Evolutionary conservation across 768 basidiomycete species (phyloP).

Genomic region (Termitomyces eurrhizus): DNA sequence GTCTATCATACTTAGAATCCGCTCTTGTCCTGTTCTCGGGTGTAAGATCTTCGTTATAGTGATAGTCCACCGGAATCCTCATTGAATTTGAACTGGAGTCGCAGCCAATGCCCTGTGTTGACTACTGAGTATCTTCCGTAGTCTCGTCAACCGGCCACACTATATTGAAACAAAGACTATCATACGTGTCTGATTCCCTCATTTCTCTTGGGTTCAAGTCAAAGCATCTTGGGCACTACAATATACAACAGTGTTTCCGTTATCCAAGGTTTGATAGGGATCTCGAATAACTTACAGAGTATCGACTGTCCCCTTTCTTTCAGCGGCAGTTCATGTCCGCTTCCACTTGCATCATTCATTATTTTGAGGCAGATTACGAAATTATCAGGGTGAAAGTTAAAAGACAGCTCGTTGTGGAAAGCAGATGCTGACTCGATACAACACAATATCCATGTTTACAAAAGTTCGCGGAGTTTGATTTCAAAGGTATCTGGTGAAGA

Average conservation of each 20-base stretch:
- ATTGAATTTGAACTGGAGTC: neutral
- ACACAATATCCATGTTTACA: too few relatives aligned
- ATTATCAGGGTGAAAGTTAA: neutral
- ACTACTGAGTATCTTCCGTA: neutral
- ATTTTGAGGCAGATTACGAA: too few relatives aligned
- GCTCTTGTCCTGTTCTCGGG: neutral
- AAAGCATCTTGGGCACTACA: neutral
- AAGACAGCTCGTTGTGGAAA: neutral
- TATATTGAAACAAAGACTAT: neutral
- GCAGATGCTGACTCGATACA: too few relatives aligned
- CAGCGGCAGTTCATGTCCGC: neutral
- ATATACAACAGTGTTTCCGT: neutral
- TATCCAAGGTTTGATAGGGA: too few relatives aligned
- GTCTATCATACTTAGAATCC: neutral
- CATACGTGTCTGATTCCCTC: neutral
- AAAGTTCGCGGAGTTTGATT: too few relatives aligned
- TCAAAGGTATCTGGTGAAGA: too few relatives aligned
- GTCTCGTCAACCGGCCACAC: neutral
- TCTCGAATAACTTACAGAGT: too few relatives aligned
- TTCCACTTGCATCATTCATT: neutral
- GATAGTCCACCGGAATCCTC: neutral
- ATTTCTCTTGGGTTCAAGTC: neutral
- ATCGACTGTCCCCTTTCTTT: neutral
- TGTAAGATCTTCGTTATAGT: neutral
- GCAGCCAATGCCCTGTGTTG: neutral